Base-by-base conservation (phyloP, 1,284 basidiomycete species). In the Naganishia sp. region DNA sequence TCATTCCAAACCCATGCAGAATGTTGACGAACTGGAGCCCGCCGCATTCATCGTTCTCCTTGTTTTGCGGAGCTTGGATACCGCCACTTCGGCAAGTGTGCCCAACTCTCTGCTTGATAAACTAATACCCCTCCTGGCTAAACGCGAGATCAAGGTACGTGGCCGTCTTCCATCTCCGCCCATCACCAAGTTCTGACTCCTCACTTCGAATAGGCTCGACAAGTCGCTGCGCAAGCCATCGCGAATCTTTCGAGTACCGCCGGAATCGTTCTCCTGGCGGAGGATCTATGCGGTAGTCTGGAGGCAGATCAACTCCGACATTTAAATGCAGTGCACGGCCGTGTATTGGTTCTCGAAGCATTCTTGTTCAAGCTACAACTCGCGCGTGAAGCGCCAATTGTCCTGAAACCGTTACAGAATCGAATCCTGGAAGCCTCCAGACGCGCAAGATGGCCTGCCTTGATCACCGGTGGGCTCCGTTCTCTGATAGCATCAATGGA, bases 171-270 rank as follows among this genome's bases (percentile, higher is more conserved):
- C 57, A n/a, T 55, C n/a, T 15, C 18, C 18, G 21, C 17, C 7
- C 18, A 17, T 35, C 25, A 41, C 31, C 42, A 15, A 25, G 42
- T 45, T 10, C 70, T 68, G 0, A 73, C 76, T 5, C 63, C 68
- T 67, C 65, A 68, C 3, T 75, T 71, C 39, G 74, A 39, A 70
- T 51, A 77, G 67, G 72, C 76, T 10, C 72, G 79, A 25, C 72
- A 74, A 57, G 75, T 76, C 9, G 72, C 77, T 21, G 73, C 74
- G 18, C 77, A 79, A 70, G 77, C 77, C 6, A 47, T 76, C 2
- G 73, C 77, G 3, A 76, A 75, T 10, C 68, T 79, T 3, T 15
- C 74, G 7, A 18, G 72, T 71, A 1, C 35, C 18, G 39, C 62
- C 21, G 50, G 7, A 25, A 42, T 53, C 6, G 10, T 32, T 32